Percentiles rank a stretch among this genome's conserved stretches.
These are phyloP conservation scores for Smittium culicis DNA, from an alignment of 371 early-diverging fungal genomes.

Conservation along the genomic window DNA sequence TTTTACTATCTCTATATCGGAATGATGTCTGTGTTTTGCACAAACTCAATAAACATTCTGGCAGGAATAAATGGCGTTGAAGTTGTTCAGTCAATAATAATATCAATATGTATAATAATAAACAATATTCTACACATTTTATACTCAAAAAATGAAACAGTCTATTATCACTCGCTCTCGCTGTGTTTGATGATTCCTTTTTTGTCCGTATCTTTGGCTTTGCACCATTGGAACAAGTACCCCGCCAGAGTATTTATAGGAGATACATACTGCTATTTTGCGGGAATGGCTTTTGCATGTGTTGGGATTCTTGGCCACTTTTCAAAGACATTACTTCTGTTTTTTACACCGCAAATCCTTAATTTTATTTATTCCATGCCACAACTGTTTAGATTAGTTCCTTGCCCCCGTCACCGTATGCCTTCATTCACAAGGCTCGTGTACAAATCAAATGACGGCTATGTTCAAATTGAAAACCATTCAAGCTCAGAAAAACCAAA, in stretches of 20 bases:
- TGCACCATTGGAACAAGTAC: conserved; percentile 74
- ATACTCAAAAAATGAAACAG: conserved; percentile 31
- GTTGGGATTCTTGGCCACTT: conserved; percentile 88
- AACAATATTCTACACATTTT: conserved; percentile 60
- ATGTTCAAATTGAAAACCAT: neutral
- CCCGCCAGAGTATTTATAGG: conserved; percentile 94
- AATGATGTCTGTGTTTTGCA: conserved; percentile 80
- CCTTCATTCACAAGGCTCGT: conserved; percentile 34
- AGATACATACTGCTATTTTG: conserved; percentile 94
- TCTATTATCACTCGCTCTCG: conserved; percentile 62
- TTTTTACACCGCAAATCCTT: conserved; percentile 90
- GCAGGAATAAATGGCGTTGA: conserved; percentile 98
- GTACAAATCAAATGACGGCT: neutral
- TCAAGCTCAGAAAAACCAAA: neutral
- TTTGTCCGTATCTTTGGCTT: conserved; percentile 62
- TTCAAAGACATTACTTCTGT: conserved; percentile 79
- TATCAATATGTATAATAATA: conserved; percentile 64
- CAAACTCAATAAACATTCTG: conserved; percentile 95
- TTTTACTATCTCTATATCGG: conserved; percentile 89
- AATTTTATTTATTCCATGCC: conserved; percentile 92
- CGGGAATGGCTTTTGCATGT: conserved; percentile 96
- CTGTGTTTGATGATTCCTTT: conserved; percentile 85
- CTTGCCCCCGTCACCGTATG: conserved; percentile 96
- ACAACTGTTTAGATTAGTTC: conserved; percentile 84
- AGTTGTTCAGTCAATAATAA: conserved; percentile 80